Conservation (phyloP, 192 early-diverging fungal genomes). For the Funneliformis mosseae region DNA sequence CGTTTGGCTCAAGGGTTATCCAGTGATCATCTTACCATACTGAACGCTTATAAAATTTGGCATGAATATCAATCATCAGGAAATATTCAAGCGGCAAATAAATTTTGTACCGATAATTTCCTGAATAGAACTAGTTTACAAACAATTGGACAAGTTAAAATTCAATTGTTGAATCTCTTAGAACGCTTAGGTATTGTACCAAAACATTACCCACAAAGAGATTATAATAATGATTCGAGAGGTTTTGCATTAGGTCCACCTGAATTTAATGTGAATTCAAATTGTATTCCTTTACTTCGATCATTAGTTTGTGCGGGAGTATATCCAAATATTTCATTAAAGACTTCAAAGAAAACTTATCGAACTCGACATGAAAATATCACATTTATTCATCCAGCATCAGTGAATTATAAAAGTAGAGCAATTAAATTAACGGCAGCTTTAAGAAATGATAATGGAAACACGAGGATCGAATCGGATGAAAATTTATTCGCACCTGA, state of each 20-base stretch:
- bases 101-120: constrained; percentile 50
- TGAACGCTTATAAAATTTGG: constrained; percentile 53
- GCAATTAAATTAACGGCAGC: not conserved
- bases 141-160: constrained; percentile 48
- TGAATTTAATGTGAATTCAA: constrained; percentile 60
- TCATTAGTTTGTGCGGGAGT: constrained; percentile 81
- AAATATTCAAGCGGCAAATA: constrained; percentile 31
- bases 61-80: constrained; percentile 37
- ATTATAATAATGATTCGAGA: constrained; percentile 23
- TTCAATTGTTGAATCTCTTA: constrained; percentile 45
- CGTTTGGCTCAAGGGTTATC: constrained; percentile 46
- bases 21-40: constrained; percentile 50
- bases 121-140: constrained; percentile 45
- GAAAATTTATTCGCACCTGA: constrained; percentile 8
- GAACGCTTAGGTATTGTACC: constrained; percentile 49
- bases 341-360: constrained; percentile 44
- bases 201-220: constrained; percentile 36
- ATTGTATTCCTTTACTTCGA: constrained; percentile 65
- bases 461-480: constrained; percentile 34
- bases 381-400: constrained; percentile 46
- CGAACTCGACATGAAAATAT: constrained; percentile 46
- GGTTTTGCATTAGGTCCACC: constrained; percentile 45
- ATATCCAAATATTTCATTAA: constrained; percentile 68
- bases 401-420: constrained; percentile 46
- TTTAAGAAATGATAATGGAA: constrained; percentile 15